Base-by-base conservation (phyloP, 208 protist species). In the Leishmania tropica region DNA sequence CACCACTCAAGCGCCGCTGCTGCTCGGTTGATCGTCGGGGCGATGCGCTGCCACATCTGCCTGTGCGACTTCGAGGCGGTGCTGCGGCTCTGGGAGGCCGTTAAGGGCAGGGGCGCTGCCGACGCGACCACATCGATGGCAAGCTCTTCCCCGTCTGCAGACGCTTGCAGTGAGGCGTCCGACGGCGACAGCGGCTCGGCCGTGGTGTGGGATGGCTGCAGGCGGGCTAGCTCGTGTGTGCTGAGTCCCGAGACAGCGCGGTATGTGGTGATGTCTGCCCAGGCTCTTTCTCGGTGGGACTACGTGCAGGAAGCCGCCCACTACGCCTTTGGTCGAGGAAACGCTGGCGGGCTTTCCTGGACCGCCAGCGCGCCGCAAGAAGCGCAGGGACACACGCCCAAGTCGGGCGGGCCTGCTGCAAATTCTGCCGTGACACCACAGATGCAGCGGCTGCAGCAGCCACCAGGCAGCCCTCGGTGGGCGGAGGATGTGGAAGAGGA, bases 251-350 rank as follows among this genome's bases (percentile, higher is more conserved):
- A 85, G 40, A 89, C 94, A 24, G 85, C 85, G 28, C 83, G 79
- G 42, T 96, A 95, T 85, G 94, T 91, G 31, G 88, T 87, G 19
- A 76, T 93, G 21, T 87, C 94, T 1, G 91, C 94, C 28, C 88
- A 91, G 79, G 85, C 93, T 17, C 90, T 97, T 42, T 93, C 92
- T 51, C 86, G 89, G 6, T 97, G 94, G 94, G 92, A 95, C 58
- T 81, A 91, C 78, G 87, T 92, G 31, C 71, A 89, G 10, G 93
- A 95, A n/a, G 87, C 90, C 13, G 81, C 84, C 17, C 40, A 68
- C 19, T 83, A 81, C 77, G 65, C 72, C 31, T 74, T 76, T 35
- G 48, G 51, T 13, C 2, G 76, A 31, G 56, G 40, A 19, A 48
- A 42, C 56, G 56, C 7, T 47, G 75, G 42, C 8, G 42, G 21